phyloP scores from a whole-genome alignment of 805 yeast genomes.

The Cyberlindnera mississippiensis region DNA sequence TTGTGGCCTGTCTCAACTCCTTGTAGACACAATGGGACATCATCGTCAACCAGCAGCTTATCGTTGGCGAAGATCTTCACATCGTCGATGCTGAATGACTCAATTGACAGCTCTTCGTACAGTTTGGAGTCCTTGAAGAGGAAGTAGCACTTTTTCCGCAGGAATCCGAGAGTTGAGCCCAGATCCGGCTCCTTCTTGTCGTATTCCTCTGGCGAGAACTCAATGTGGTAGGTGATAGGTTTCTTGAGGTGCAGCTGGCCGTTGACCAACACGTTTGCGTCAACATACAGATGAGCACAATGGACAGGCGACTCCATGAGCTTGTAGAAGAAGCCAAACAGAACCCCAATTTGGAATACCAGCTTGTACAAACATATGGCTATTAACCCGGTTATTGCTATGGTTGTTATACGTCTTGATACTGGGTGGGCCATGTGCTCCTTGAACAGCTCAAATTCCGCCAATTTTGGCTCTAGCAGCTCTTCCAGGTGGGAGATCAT shows the following conservation, averaged over 20 bases:
- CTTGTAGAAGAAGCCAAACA: slow-evolving; percentile 51
- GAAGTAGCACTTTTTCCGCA: slow-evolving; percentile 52
- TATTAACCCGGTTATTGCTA: slow-evolving; percentile 19
- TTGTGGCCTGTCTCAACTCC: slow-evolving; percentile 53
- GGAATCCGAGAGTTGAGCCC: slow-evolving; percentile 64
- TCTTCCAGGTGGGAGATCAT: slow-evolving; percentile 7
- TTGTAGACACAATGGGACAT: slow-evolving; percentile 44
- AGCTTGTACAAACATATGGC: slow-evolving; percentile 33
- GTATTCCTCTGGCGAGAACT: slow-evolving; percentile 80
- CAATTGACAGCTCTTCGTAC: slow-evolving; percentile 24
- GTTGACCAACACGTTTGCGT: slow-evolving; percentile 2
- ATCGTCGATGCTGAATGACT: slow-evolving; percentile 28
- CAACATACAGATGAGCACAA: slow-evolving; percentile 65
- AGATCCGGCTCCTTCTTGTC: slow-evolving; percentile 53
- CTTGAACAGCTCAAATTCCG: slow-evolving; percentile 9
- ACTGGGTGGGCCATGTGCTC: slow-evolving; percentile 25
- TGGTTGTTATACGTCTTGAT: slow-evolving; percentile 23
- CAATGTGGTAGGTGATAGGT: slow-evolving; percentile 60
- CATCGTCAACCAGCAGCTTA: slow-evolving; percentile 35
- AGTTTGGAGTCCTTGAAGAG: slow-evolving; percentile 46
- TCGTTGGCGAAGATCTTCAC: slow-evolving; percentile 33
- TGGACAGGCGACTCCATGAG: slow-evolving; percentile 78
- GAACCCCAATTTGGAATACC: slow-evolving; percentile 41
- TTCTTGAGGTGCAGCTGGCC: slow-evolving; percentile 22
- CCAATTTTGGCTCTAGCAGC: slow-evolving; percentile 1